Conservation (phyloP, 73 alveolate species). For the Urostyla sp. region DNA sequence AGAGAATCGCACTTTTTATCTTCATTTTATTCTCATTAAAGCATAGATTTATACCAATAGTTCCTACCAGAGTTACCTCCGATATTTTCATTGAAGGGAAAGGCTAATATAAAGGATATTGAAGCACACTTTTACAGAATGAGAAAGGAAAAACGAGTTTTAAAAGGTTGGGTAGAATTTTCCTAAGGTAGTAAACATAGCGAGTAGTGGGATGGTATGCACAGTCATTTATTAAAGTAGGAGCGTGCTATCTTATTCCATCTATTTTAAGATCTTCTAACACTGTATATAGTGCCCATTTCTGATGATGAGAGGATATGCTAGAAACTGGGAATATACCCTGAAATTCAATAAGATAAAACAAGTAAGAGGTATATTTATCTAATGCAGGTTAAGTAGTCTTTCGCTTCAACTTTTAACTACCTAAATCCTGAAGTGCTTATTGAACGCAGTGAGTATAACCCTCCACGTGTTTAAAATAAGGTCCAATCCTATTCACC, state of each 20-base stretch:
- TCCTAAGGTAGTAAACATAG: neutral
- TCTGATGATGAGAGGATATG: conserved; percentile 26
- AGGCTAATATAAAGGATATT: conserved; percentile 16
- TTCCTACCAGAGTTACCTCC: conserved; percentile 12
- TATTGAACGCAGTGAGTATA: neutral
- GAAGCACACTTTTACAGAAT: conserved; percentile 9
- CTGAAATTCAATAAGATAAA: neutral
- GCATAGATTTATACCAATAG: conserved; percentile 16
- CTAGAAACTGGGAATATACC: conserved; percentile 16
- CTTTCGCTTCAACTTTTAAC: neutral
- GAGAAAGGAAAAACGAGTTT: conserved; percentile 10
- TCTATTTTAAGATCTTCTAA: conserved; percentile 8
- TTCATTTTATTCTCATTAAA: neutral
- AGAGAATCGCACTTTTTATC: neutral
- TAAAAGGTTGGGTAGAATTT: conserved; percentile 32
- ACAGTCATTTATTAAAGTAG: conserved; percentile 30
- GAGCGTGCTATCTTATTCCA: conserved; percentile 13
- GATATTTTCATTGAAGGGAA: conserved; percentile 18
- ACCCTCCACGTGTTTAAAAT: neutral
- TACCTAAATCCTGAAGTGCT: conserved; percentile 31
- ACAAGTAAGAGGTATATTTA: neutral
- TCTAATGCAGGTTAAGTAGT: neutral
- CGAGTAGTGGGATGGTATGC: conserved; percentile 45
- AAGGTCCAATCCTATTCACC: conserved; percentile 3
- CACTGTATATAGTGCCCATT: conserved; percentile 31